These are phyloP conservation scores for Glycyrrhiza uralensis DNA, from an alignment of 306 rosid species.

Conservation along the genomic window DNA sequence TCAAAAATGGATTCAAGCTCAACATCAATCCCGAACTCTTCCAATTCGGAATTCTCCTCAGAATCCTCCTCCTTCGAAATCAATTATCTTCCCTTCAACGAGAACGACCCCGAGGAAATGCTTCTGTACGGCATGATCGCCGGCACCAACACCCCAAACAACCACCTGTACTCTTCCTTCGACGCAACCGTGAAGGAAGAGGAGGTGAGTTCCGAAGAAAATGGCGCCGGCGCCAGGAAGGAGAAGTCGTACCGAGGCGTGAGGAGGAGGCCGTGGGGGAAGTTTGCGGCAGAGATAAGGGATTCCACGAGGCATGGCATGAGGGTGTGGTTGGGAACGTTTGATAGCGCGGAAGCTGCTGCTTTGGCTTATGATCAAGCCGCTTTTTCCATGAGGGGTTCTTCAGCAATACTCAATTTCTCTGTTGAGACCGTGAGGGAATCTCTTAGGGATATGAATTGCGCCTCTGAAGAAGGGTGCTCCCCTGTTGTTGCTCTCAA, in stretches of 20 bases:
- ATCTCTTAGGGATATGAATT: slow-evolving; percentile 66
- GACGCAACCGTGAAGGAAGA: slow-evolving; percentile 48
- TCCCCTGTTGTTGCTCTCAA: slow-evolving; percentile 91
- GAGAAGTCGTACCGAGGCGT: slow-evolving; percentile 79
- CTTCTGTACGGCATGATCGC: slow-evolving; percentile 71
- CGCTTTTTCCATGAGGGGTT: slow-evolving; percentile 82
- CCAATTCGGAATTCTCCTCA: slow-evolving; percentile 49
- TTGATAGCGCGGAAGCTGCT: slow-evolving; percentile 89
- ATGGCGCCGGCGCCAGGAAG: slow-evolving; percentile 24
- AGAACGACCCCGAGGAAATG: slow-evolving; percentile 91
- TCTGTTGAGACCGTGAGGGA: slow-evolving; percentile 71
- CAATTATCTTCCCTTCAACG: slow-evolving; percentile 72
- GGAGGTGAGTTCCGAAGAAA: slow-evolving; percentile 50
- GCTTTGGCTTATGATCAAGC: slow-evolving; percentile 97
- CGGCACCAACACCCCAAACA: background rate
- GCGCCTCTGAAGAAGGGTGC: slow-evolving; percentile 46
- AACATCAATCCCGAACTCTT: slow-evolving; percentile 29
- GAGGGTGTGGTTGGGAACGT: slow-evolving; percentile 95
- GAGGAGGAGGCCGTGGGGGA: slow-evolving; percentile 89
- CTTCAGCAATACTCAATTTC: slow-evolving; percentile 77
- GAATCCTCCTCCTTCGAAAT: slow-evolving; percentile 56
- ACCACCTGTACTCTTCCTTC: background rate
- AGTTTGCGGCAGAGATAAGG: slow-evolving; percentile 91
- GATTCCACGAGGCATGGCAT: slow-evolving; percentile 80
- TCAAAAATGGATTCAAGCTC: slow-evolving; percentile 36